Evolutionary conservation across 2,329 filamentous ascomycete species (phyloP), one percentile per base, ranked within the genome.

Genomic region (Ascochyta viciae-villosae): DNA sequence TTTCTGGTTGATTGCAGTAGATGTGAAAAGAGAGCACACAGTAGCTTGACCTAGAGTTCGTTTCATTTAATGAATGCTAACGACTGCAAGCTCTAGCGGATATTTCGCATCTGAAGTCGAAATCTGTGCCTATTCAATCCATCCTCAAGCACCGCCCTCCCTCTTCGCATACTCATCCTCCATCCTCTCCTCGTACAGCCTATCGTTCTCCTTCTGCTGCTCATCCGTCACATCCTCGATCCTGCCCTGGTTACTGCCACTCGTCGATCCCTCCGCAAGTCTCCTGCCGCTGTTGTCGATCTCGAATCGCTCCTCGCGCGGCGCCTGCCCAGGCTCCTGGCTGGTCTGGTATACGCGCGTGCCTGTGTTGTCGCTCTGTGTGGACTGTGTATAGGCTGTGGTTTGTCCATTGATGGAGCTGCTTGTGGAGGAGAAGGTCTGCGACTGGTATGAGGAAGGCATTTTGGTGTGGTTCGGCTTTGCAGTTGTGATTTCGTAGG

Each of bases 161-260:
- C 74, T 45, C 68, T 77, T 77, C 4, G 74, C 74, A 60, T 77
- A 77, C 58, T 77, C 74, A 57, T 76, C 74, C 63, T 77, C 74
- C 42, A 77, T 77, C 6, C 72, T 61, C 63, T 76, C 74, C 57
- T 76, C 73, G 40, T 77, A 77, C 44, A 73, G 35, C 44, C 64
- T 61, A 50, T 77, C 74, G 1, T 72, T 72, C 47, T 74, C 70
- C 22, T 66, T 63, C 58, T 77, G 72, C 19, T 65, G 64, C 50
- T 72, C 68, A 7, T 72, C 68, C 1, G 67, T 74, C 31, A 74
- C 72, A 58, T 74, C 72, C 45, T 69, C 58, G n/a, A 74, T 72
- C 27, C 70, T 57, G 6, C 57, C 54, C 37, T 23, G 37, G 24
- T 44, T 45, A 27, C 50, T 42, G 6, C 31, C 48, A 3, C 54